These are phyloP conservation scores for Colletotrichum caudatum DNA, from an alignment of 2,329 filamentous ascomycete genomes.

Conservation along the genomic window DNA sequence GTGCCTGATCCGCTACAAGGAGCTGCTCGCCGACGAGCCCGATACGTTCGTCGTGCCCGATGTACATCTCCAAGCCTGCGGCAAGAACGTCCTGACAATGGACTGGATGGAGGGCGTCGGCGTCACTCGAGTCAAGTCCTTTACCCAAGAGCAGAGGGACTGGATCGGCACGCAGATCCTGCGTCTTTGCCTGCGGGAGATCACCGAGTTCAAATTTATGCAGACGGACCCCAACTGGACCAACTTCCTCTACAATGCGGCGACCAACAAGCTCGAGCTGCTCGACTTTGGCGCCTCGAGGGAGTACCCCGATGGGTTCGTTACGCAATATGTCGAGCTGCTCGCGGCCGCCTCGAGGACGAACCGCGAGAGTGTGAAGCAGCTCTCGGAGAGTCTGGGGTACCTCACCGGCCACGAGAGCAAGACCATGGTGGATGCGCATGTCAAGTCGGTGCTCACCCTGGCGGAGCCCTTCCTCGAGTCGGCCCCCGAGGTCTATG, in stretches of 20 bases:
- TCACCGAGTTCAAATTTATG: constrained; percentile 97
- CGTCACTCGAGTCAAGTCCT: constrained; percentile 81
- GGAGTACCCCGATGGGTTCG: constrained; percentile 84
- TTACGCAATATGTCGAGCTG: constrained; percentile 82
- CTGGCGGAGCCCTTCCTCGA: constrained; percentile 90
- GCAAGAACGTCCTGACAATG: constrained; percentile 90
- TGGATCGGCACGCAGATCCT: constrained; percentile 97
- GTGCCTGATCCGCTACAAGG: constrained; percentile 80
- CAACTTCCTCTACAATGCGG: constrained; percentile 91
- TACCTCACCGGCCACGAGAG: constrained; percentile 95
- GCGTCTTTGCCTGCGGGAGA: constrained; percentile 90
- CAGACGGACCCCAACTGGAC: constrained; percentile 99
- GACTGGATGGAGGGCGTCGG: constrained; percentile 88
- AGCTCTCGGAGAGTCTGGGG: constrained; percentile 80
- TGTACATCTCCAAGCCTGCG: constrained; percentile 82
- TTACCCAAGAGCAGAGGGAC: constrained; percentile 87
- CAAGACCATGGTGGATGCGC: constrained; percentile 86
- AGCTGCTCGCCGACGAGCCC: constrained; percentile 80
- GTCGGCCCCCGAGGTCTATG: constrained; percentile 84
- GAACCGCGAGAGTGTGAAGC: constrained; percentile 73
- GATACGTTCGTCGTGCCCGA: constrained; percentile 83
- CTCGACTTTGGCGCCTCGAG: constrained; percentile 95
- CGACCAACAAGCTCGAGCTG: constrained; percentile 81
- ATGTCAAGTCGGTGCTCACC: constrained; percentile 87
- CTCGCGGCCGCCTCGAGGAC: constrained; percentile 82